Base-by-base conservation (phyloP, 139 green algal species). In the Dunaliella primolecta region DNA sequence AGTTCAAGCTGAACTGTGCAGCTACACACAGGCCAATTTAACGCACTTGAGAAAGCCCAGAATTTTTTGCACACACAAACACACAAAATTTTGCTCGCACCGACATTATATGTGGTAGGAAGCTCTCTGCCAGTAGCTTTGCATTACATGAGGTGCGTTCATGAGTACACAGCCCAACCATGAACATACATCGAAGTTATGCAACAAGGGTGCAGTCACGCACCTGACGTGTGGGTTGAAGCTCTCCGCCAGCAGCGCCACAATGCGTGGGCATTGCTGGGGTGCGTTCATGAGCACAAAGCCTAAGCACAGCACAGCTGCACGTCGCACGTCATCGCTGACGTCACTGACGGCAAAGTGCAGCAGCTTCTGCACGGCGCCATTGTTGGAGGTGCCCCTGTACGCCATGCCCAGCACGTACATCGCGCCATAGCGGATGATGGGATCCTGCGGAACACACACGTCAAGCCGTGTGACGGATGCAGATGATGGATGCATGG, bases 341-440 rank as follows among this genome's bases (percentile, higher is more conserved):
- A 99, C 97, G 87, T 99, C 97, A 31, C 81, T 92, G 37, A 99
- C 97, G 2, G 97, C 97, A 90, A 98, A 98, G 87, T 98, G 96
- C 75, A 99, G 95, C 87, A 99, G 96, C 87, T 93, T 95, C 86
- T 97, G 94, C 36, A 99, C 97, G 1, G 97, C 97, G 30, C 33
- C 85, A 87, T 99, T 99, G 91, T 98, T 98, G 87, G 88, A 93
- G 23, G 97, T 99, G 87, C 95, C 97, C 35, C 93, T 86, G 91
- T 99, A 99, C 0, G 97, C 97, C 82, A 99, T 90, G 29, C 94
- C 97, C 7, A 98, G 91, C 25, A 93, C 92, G 80, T 94, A 97
- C 95, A 98, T 98, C 72, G 94, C 97, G n/a, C 96, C 97, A 86
- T 99, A 99, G 3, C 94, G 93, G 76, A 98, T 86, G 83, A 98